A percentile compares a stretch with the other conserved stretches of the same genome.
Conservation (phyloP, 495 filamentous ascomycete species). For the Saxophila tyrrhenica region DNA sequence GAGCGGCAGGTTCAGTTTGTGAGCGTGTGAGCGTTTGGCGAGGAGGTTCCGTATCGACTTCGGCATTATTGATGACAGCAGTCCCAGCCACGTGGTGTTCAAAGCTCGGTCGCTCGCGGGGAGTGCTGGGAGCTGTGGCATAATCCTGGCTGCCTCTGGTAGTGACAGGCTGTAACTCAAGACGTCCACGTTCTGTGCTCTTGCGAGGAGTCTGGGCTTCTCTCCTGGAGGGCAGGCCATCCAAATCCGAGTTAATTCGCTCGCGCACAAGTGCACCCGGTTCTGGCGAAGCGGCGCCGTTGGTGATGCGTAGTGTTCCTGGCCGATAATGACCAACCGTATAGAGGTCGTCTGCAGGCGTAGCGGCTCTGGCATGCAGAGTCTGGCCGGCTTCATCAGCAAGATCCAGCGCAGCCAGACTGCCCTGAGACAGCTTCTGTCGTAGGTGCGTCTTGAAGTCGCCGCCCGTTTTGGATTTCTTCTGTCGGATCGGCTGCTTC, state of each 20-base stretch:
- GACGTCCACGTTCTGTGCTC: neutral
- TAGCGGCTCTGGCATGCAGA: constrained; percentile 20
- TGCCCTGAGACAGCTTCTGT: constrained; percentile 7
- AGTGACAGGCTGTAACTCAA: neutral
- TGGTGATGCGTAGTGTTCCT: constrained; percentile 30
- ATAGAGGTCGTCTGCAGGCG: constrained; percentile 27
- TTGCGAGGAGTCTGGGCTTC: neutral
- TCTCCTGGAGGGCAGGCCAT: neutral
- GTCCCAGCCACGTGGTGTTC: neutral
- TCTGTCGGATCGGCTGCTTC: neutral
- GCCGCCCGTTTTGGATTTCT: neutral
- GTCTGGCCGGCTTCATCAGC: constrained; percentile 15
- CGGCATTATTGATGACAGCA: neutral
- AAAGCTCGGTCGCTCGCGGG: neutral
- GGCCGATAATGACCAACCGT: constrained; percentile 25
- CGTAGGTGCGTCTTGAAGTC: neutral
- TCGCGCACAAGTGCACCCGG: constrained; percentile 12
- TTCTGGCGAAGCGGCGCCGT: constrained; percentile 31
- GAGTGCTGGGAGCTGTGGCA: neutral
- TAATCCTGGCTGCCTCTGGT: neutral
- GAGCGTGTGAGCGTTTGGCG: neutral
- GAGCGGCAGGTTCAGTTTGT: neutral
- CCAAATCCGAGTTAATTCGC: neutral
- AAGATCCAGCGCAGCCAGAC: constrained; percentile 21
- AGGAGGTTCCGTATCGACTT: neutral